These are phyloP conservation scores for Sporobolomyces roseus DNA, from an alignment of 768 basidiomycete species.

Conservation along the genomic window DNA sequence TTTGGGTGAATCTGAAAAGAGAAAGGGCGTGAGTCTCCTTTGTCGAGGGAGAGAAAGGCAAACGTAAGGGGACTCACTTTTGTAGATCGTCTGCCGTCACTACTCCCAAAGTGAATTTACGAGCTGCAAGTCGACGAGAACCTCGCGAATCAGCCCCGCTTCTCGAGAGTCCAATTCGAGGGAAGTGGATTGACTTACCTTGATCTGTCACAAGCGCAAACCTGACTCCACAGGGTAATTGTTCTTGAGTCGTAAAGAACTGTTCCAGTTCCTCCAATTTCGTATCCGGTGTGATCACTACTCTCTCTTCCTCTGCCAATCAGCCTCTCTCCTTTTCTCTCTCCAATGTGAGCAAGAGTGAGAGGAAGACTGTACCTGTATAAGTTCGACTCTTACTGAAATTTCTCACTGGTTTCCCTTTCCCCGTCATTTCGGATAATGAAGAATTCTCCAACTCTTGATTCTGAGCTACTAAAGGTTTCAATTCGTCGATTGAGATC, in stretches of 20 bases:
- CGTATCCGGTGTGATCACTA: slow-evolving; percentile 49
- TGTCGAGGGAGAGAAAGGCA: neutral
- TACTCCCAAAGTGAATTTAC: slow-evolving; percentile 15
- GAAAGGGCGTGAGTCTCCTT: neutral
- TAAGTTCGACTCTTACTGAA: slow-evolving; percentile 21
- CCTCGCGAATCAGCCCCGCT: neutral
- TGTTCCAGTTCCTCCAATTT: slow-evolving; percentile 49
- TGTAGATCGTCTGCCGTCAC: slow-evolving; percentile 12
- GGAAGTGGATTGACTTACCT: neutral
- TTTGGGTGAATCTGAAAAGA: neutral
- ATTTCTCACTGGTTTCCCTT: slow-evolving; percentile 19
- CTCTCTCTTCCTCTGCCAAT: neutral
- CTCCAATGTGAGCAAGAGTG: neutral
- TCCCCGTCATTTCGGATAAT: too few species aligned
- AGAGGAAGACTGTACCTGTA: slow-evolving; percentile 6
- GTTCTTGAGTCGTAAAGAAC: slow-evolving; percentile 44
- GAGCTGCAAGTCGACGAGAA: neutral
- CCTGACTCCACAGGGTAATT: slow-evolving; percentile 3
- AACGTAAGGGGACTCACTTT: neutral
- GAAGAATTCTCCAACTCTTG: neutral
- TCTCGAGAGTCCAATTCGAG: neutral
- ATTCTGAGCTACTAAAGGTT: slow-evolving; percentile 5
- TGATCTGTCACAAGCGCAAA: slow-evolving; percentile 48
- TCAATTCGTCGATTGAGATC: slow-evolving; percentile 30
- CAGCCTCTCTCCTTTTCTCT: too few species aligned